Conservation (phyloP, 2,329 filamentous ascomycete species). For the Pseudofabraea citricarpa region DNA sequence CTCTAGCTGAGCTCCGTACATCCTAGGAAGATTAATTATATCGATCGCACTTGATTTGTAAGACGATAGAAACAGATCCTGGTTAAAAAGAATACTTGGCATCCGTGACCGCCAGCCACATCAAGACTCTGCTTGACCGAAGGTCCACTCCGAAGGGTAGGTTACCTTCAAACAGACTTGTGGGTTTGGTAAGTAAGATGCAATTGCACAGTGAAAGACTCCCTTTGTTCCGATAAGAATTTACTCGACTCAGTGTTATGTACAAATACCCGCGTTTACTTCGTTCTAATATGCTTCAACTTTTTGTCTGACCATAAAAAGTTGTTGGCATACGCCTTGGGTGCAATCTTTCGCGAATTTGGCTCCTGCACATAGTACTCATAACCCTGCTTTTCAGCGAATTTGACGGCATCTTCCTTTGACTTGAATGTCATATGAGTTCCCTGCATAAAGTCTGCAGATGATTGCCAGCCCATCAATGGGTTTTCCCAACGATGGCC, state of each 20-base stretch:
- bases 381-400: conserved; percentile 98
- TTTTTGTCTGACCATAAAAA: conserved; percentile 82
- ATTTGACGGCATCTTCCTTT: conserved; percentile 91
- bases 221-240: too few species aligned
- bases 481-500: conserved; percentile 98
- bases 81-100: too few species aligned
- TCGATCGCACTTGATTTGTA: too few species aligned
- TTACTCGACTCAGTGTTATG: conserved; percentile 10
- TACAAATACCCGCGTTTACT: conserved; percentile 46
- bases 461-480: conserved; percentile 98
- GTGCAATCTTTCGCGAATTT: conserved; percentile 76
- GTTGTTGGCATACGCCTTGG: conserved; percentile 97
- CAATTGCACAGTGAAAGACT: too few species aligned
- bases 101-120: too few species aligned
- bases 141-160: too few species aligned
- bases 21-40: too few species aligned
- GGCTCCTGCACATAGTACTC: conserved; percentile 99
- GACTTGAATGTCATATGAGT: conserved; percentile 84
- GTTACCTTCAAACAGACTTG: too few species aligned
- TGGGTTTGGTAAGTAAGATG: too few species aligned
- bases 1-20: too few species aligned
- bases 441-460: conserved; percentile 90
- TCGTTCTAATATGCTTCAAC: conserved; percentile 81
- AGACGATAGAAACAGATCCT: too few species aligned
- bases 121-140: too few species aligned